These are phyloP conservation scores for Picochlorum sp. DNA, from an alignment of 139 green algal genomes.

Conservation along the genomic window DNA sequence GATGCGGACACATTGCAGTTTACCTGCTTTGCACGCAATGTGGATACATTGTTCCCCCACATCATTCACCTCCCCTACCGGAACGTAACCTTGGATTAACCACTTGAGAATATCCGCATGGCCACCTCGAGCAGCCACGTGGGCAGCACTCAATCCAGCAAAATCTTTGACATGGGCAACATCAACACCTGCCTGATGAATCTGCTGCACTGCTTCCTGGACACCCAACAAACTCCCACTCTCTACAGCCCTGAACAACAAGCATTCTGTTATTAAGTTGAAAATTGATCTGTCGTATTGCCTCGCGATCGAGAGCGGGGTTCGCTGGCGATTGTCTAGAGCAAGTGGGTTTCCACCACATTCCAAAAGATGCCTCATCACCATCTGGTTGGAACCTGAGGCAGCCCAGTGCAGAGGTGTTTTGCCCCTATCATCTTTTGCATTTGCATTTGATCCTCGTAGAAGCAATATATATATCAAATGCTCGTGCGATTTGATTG, in stretches of 20 bases:
- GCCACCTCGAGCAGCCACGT: conserved; percentile 4
- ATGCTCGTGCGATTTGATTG: not conserved
- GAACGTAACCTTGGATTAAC: not conserved
- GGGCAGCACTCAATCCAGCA: conserved; percentile 2
- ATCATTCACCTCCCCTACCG: not conserved
- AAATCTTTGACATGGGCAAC: not conserved
- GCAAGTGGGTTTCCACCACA: conserved; percentile 10
- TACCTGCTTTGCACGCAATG: not conserved
- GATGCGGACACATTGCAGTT: not conserved
- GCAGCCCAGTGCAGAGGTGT: conserved; percentile 9
- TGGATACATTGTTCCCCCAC: conserved; percentile 2
- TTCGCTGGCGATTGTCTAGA: not conserved
- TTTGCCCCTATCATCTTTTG: not conserved
- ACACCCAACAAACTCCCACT: not conserved
- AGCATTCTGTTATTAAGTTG: not conserved
- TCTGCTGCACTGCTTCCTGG: not conserved
- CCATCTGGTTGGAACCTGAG: not conserved
- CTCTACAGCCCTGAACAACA: not conserved
- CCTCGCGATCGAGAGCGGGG: not conserved
- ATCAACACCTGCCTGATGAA: no score
- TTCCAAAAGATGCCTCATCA: conserved; percentile 6
- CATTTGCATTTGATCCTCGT: conserved; percentile 2
- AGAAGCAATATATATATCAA: conserved; percentile 3
- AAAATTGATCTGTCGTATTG: not conserved
- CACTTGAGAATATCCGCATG: conserved; percentile 3